Percentiles rank a stretch among this genome's conserved stretches.
Conservation (phyloP, 176 grass and related monocot species). For the Coix lacrymajobi region DNA sequence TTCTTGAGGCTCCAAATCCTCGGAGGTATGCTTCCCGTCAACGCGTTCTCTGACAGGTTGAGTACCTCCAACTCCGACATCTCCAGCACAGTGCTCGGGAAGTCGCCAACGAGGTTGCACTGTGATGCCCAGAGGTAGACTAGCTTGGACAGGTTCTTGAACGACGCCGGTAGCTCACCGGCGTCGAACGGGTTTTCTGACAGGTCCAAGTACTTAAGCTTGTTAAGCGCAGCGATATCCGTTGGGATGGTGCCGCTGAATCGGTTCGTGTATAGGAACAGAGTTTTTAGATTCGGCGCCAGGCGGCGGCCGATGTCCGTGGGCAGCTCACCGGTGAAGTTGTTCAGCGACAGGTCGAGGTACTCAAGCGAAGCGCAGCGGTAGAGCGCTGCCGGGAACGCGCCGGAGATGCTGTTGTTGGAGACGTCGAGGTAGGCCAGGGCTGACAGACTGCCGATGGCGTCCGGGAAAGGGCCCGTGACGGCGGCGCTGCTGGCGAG, state of each 20-base stretch:
- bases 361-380: slow-evolving; percentile 15
- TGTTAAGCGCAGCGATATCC: too few species aligned
- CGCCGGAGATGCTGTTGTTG: slow-evolving; percentile 28
- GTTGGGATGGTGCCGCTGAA: slow-evolving; percentile 37
- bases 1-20: slow-evolving; percentile 53
- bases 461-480: slow-evolving; percentile 21
- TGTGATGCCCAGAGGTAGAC: background rate
- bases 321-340: slow-evolving; percentile 36
- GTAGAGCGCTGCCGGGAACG: slow-evolving; percentile 39
- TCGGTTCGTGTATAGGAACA: slow-evolving; percentile 19
- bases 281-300: slow-evolving; percentile 17
- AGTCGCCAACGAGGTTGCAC: background rate
- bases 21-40: slow-evolving; percentile 45
- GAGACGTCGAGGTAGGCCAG: slow-evolving; percentile 47
- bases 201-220: too few species aligned
- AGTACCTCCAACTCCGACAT: slow-evolving; percentile 22
- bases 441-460: slow-evolving; percentile 35
- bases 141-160: slow-evolving; percentile 40
- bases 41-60: slow-evolving; percentile 23
- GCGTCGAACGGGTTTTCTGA: too few species aligned
- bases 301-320: slow-evolving; percentile 22
- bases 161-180: slow-evolving; percentile 14
- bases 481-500: slow-evolving; percentile 10
- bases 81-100: slow-evolving; percentile 29
- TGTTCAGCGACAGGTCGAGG: slow-evolving; percentile 42